These are phyloP conservation scores for Pichia heedii DNA, from an alignment of 805 yeast species.

Conservation along the genomic window DNA sequence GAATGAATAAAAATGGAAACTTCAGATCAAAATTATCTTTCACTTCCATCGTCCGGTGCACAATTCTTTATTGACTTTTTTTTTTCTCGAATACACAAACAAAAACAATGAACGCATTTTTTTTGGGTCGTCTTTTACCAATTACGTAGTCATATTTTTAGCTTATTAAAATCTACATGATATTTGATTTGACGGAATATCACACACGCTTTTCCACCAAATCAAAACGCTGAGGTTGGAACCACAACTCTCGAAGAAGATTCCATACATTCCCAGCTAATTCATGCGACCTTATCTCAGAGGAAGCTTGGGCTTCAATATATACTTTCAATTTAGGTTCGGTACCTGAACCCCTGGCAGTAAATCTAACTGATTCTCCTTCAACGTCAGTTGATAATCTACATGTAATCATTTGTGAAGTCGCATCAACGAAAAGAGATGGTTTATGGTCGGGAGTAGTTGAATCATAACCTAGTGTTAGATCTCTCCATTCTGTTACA, in stretches of 20 bases:
- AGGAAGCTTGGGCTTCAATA: conserved; percentile 60
- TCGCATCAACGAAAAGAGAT: conserved; percentile 55
- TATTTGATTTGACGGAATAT: background rate
- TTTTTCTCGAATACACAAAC: background rate
- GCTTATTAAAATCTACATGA: too few relatives aligned
- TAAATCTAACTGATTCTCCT: conserved; percentile 49
- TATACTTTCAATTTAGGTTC: conserved; percentile 92
- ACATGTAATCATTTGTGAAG: conserved; percentile 83
- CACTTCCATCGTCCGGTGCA: too few relatives aligned
- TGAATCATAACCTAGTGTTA: conserved; percentile 77
- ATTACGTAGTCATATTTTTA: background rate
- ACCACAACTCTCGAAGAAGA: conserved; percentile 42
- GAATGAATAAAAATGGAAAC: too few relatives aligned
- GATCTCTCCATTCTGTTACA: conserved; percentile 69
- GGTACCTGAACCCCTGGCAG: conserved; percentile 92
- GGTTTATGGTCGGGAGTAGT: conserved; percentile 51
- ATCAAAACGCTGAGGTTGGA: conserved; percentile 40
- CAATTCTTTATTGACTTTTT: background rate
- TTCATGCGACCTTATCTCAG: conserved; percentile 37
- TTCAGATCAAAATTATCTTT: too few relatives aligned
- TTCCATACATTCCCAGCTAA: conserved; percentile 65
- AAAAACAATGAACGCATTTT: background rate
- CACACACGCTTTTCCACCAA: background rate
- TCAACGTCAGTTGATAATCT: conserved; percentile 25
- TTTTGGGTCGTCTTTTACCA: background rate